phyloP scores from a whole-genome alignment of 1,284 basidiomycete genomes.

The Trametes versicolor region DNA sequence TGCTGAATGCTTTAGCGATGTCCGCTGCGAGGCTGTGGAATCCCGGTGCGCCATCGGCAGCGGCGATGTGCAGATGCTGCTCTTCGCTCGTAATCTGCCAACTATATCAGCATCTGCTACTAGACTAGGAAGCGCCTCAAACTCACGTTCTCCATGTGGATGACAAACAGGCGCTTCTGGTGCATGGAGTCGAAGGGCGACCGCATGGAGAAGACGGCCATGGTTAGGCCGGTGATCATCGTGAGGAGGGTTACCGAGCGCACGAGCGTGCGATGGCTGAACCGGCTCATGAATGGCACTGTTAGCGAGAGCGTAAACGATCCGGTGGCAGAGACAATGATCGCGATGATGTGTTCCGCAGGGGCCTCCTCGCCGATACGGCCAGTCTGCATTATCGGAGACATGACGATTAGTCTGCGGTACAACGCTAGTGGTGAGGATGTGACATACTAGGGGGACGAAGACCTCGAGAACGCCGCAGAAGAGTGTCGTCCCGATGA shows the following conservation, averaged over 20 bases:
- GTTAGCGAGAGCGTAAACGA: constrained; percentile 72
- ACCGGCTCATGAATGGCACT: constrained; percentile 82
- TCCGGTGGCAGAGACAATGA: constrained; percentile 70
- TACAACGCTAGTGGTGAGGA: not conserved
- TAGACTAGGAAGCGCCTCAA: constrained; percentile 2
- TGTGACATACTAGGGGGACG: constrained; percentile 81
- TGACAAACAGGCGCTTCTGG: constrained; percentile 88
- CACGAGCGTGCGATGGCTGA: constrained; percentile 59
- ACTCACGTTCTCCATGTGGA: constrained; percentile 88
- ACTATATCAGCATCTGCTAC: not conserved
- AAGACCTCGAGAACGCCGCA: constrained; percentile 87
- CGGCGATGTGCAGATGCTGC: constrained; percentile 84
- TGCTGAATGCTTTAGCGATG: constrained; percentile 70
- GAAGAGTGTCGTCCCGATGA: constrained; percentile 77
- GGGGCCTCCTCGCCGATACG: constrained; percentile 83
- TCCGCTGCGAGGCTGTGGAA: constrained; percentile 70
- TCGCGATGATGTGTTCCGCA: constrained; percentile 90
- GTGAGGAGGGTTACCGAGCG: constrained; percentile 59
- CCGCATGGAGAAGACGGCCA: constrained; percentile 70
- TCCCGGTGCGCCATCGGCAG: constrained; percentile 86
- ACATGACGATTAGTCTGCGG: not conserved
- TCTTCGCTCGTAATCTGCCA: constrained; percentile 75
- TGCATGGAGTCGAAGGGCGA: constrained; percentile 86
- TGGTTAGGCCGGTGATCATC: constrained; percentile 58
- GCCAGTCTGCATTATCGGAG: constrained; percentile 61